A percentile compares a stretch with the other conserved stretches of the same genome.
Conservation (phyloP, 1,284 basidiomycete genomes). For the Erythrobasidium hasegawianum region DNA sequence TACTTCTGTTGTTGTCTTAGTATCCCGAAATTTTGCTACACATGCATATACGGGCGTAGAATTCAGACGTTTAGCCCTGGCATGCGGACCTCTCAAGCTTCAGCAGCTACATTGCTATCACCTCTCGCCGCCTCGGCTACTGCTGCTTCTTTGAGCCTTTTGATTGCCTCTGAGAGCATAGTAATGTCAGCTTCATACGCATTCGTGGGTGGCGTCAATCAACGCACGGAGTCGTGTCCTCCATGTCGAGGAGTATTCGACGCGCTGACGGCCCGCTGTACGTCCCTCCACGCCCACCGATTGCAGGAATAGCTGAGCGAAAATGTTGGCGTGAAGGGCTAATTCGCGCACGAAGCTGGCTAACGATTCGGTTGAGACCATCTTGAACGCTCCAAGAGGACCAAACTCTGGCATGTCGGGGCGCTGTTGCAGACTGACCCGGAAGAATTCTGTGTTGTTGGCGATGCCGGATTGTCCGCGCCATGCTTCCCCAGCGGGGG, state of each 20-base stretch:
- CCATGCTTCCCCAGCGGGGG: slow-evolving; percentile 53
- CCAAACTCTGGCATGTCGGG: slow-evolving; percentile 84
- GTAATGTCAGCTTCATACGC: too few species aligned
- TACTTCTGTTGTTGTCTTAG: too few species aligned
- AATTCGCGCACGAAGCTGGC: slow-evolving; percentile 80
- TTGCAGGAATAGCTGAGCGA: slow-evolving; percentile 64
- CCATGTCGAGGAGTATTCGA: slow-evolving; percentile 86
- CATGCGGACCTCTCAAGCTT: too few species aligned
- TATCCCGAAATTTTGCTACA: too few species aligned
- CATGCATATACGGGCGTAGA: too few species aligned
- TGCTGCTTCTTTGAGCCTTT: slow-evolving; percentile 27
- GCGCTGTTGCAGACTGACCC: slow-evolving; percentile 74
- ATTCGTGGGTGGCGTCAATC: background rate
- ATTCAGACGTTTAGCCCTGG: too few species aligned
- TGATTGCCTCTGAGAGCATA: slow-evolving; percentile 32
- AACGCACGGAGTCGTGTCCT: slow-evolving; percentile 60
- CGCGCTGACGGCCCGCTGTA: slow-evolving; percentile 49
- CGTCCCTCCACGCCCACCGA: slow-evolving; percentile 63
- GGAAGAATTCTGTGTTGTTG: slow-evolving; percentile 74
- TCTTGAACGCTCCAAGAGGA: slow-evolving; percentile 84
- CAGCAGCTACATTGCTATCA: too few species aligned
- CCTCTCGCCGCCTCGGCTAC: background rate
- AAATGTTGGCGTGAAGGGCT: slow-evolving; percentile 78
- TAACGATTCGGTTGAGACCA: slow-evolving; percentile 78
- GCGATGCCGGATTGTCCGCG: slow-evolving; percentile 46